These are phyloP conservation scores for Monoraphidium neglectum DNA, from an alignment of 139 green algal species.

Conservation along the genomic window DNA sequence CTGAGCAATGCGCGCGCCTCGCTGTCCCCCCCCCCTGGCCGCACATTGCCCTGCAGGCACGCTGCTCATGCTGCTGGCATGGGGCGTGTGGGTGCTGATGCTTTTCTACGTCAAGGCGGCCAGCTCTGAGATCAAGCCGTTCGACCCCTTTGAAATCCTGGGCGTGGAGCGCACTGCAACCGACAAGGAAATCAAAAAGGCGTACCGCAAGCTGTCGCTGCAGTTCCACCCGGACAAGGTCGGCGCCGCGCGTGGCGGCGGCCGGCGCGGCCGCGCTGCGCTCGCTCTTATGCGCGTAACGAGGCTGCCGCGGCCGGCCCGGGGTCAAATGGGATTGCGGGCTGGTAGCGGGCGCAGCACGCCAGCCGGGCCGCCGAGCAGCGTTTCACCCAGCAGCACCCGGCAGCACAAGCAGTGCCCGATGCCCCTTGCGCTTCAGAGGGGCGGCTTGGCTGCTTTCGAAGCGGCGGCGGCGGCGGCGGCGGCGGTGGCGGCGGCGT, in stretches of 20 bases:
- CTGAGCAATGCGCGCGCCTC: no score
- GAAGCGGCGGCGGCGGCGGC: no score
- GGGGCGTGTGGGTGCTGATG: slow-evolving; percentile 57
- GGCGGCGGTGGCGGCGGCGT: no score
- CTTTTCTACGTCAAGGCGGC: slow-evolving; percentile 55
- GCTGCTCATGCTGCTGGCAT: slow-evolving; percentile 57
- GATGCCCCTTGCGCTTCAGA: no score
- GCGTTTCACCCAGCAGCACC: no score
- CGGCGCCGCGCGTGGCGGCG: neutral
- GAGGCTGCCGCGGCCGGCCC: no score
- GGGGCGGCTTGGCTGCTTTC: no score
- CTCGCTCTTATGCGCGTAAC: neutral
- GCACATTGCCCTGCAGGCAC: slow-evolving; percentile 43
- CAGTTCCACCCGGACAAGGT: slow-evolving; percentile 91
- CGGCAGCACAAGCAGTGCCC: no score
- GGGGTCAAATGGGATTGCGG: no score
- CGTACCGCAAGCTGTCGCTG: slow-evolving; percentile 79
- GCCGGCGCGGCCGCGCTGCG: neutral
- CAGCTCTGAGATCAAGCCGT: slow-evolving; percentile 59
- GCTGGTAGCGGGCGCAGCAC: no score
- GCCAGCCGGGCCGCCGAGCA: no score
- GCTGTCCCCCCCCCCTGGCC: neutral
- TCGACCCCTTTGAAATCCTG: slow-evolving; percentile 94
- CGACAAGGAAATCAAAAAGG: slow-evolving; percentile 80
- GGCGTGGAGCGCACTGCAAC: slow-evolving; percentile 53